These are phyloP conservation scores for Beauveria bassiana DNA, from an alignment of 2,329 filamentous ascomycete species.

Conservation along the genomic window DNA sequence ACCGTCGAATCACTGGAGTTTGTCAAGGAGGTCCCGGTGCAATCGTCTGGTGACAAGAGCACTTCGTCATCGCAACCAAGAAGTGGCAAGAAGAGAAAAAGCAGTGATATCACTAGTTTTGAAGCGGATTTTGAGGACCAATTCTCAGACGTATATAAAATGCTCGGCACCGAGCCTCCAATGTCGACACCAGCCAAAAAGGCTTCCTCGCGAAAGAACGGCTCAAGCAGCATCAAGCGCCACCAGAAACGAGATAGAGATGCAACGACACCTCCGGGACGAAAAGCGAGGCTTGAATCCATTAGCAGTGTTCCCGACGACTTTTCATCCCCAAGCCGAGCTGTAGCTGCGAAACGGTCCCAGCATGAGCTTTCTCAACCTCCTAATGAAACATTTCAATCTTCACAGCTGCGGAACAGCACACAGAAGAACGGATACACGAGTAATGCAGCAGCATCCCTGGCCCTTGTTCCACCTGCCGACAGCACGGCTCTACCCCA, in stretches of 20 bases:
- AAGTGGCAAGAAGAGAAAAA: slow-evolving; percentile 45
- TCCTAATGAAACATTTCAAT: slow-evolving; percentile 15
- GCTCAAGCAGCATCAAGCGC: neutral
- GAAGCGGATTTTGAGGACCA: slow-evolving; percentile 33
- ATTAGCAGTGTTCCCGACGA: neutral
- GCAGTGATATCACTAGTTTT: slow-evolving; percentile 35
- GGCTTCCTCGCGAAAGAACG: neutral
- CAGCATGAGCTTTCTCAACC: neutral
- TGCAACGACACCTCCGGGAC: neutral
- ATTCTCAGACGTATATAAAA: slow-evolving; percentile 47
- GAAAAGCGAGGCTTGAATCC: neutral
- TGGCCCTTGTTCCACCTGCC: neutral
- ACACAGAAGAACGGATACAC: neutral
- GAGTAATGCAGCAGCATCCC: no score
- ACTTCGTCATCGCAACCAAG: slow-evolving; percentile 15
- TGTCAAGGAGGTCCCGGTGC: slow-evolving; percentile 28
- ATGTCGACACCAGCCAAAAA: slow-evolving; percentile 25
- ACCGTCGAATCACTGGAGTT: slow-evolving; percentile 29
- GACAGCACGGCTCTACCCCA: neutral
- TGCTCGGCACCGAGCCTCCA: slow-evolving; percentile 34
- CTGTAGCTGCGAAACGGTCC: neutral
- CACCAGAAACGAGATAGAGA: slow-evolving; percentile 8
- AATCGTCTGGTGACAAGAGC: slow-evolving; percentile 1
- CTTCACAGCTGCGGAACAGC: neutral
- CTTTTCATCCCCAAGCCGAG: slow-evolving; percentile 7